Conservation (phyloP, 495 filamentous ascomycete species). For the Lasiosphaeria ovina region DNA sequence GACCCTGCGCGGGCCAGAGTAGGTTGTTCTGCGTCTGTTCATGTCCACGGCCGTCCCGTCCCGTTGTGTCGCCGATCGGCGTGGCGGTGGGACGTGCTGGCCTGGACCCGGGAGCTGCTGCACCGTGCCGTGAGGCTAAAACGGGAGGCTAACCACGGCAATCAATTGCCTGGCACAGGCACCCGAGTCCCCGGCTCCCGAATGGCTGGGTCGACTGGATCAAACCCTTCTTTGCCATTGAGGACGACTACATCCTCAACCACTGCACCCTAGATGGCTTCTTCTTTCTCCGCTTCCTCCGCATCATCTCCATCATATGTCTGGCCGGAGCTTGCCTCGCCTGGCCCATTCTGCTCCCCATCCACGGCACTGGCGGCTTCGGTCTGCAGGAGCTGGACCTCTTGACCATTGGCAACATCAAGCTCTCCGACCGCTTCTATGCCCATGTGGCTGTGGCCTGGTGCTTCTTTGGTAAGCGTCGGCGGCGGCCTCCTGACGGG, state of each 20-base stretch:
- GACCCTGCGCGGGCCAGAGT: conserved; percentile 30
- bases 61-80: neutral
- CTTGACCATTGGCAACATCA: conserved; percentile 67
- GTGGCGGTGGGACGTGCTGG: neutral
- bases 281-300: conserved; percentile 78
- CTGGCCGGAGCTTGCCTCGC: conserved; percentile 69
- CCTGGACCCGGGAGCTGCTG: neutral
- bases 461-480: conserved; percentile 64
- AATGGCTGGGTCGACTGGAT: conserved; percentile 68
- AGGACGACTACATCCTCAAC: conserved; percentile 62
- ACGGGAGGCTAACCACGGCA: conserved; percentile 3
- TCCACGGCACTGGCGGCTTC: conserved; percentile 70
- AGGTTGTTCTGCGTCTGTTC: conserved; percentile 12
- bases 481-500: neutral
- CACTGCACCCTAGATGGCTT: conserved; percentile 72
- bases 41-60: neutral
- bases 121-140: conserved; percentile 1
- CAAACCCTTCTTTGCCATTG: conserved; percentile 57
- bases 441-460: conserved; percentile 59
- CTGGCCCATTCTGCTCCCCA: conserved; percentile 74
- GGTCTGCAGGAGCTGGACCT: conserved; percentile 58
- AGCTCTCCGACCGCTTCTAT: conserved; percentile 51
- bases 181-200: conserved; percentile 63
- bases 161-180: conserved; percentile 41
- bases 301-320: conserved; percentile 65